Conservation (phyloP, 306 rosid species). For the Rosa chinensis region DNA sequence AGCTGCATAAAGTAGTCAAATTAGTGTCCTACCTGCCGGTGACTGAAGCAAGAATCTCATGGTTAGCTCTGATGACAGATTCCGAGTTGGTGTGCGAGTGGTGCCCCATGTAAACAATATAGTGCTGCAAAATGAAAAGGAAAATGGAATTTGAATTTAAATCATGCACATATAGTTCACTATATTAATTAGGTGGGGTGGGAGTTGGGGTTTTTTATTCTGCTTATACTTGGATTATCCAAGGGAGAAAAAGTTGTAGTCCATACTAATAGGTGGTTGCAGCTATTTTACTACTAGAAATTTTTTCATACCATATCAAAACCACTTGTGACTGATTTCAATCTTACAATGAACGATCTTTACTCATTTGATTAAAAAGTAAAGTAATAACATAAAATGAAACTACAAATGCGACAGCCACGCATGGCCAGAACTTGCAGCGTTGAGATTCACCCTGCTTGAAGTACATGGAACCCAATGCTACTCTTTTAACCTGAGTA, state of each 20-base stretch:
- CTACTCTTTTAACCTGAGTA: background rate
- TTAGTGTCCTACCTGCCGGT: conserved; percentile 47
- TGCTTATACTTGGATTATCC: background rate
- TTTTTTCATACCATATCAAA: background rate
- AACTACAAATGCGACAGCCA: background rate
- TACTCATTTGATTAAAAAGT: background rate
- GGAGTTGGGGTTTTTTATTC: background rate
- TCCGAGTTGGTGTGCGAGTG: conserved; percentile 61
- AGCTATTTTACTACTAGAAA: background rate
- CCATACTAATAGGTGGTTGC: background rate
- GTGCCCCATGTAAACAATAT: conserved; percentile 69
- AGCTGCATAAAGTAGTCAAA: background rate
- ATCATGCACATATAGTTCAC: background rate
- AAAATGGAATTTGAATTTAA: background rate
- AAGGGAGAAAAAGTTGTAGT: background rate
- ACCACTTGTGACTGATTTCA: background rate
- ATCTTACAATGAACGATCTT: background rate
- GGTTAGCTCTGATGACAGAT: conserved; percentile 57
- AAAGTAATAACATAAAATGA: background rate
- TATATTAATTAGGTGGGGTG: background rate
- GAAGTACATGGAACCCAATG: background rate
- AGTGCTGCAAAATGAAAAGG: conserved; percentile 42
- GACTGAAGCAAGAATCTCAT: conserved; percentile 58
- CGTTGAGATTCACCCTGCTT: background rate
- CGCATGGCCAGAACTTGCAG: background rate